These are phyloP conservation scores for Rhizophlyctis rosea DNA, from an alignment of 192 early-diverging fungal species.

Conservation along the genomic window DNA sequence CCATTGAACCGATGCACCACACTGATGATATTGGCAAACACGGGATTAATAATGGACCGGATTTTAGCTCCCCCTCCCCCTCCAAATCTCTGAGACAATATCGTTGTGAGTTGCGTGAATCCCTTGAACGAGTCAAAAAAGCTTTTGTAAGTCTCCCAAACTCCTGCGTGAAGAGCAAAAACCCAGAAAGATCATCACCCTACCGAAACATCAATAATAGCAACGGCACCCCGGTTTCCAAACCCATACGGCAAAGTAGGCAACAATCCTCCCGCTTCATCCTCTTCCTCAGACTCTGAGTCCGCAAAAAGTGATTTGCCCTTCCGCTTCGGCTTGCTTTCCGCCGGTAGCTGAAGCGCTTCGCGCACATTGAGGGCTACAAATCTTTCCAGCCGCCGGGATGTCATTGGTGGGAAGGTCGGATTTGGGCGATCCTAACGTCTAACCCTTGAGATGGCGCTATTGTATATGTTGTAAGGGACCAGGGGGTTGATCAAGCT, in stretches of 20 bases:
- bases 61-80: background rate
- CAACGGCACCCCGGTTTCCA: background rate
- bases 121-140: background rate
- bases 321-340: background rate
- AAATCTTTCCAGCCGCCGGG: background rate
- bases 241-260: background rate
- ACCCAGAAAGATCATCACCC: no score
- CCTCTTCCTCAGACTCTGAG: no score
- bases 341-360: background rate
- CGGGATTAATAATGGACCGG: background rate
- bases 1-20: background rate
- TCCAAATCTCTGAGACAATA: background rate
- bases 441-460: no score
- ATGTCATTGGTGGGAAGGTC: no score
- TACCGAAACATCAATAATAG: background rate
- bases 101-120: background rate
- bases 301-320: background rate
- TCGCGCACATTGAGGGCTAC: background rate
- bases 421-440: no score
- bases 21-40: background rate
- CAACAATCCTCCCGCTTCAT: background rate
- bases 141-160: no score
- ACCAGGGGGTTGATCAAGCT: no score
- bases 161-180: no score
- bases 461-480: no score